Percentiles rank a stretch among this genome's conserved stretches.
Conservation (phyloP, 805 yeast species). For the Hyphopichia homilentoma region DNA sequence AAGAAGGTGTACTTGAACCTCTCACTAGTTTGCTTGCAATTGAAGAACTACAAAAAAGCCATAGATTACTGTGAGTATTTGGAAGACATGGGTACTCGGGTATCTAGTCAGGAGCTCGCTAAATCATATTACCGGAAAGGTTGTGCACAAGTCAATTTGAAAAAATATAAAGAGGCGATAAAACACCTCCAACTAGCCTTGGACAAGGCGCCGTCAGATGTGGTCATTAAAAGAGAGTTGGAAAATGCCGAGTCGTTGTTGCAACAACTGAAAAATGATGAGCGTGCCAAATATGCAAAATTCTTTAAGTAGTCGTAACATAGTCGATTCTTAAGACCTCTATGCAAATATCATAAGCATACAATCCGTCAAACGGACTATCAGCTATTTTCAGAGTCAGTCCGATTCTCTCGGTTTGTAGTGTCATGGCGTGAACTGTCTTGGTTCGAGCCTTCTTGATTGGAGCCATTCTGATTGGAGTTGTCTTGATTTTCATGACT, state of each 20-base stretch:
- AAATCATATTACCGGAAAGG: constrained; percentile 61
- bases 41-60: constrained; percentile 46
- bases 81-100: constrained; percentile 43
- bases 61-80: constrained; percentile 54
- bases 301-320: constrained; percentile 46
- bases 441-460: too few relatives aligned
- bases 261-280: constrained; percentile 43
- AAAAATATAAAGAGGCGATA: constrained; percentile 48
- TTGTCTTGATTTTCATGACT: too few relatives aligned
- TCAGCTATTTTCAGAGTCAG: too few relatives aligned
- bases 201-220: constrained; percentile 46
- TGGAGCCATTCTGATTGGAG: too few relatives aligned
- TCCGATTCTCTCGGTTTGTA: background rate
- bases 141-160: constrained; percentile 37
- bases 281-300: constrained; percentile 56
- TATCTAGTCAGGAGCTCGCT: constrained; percentile 42
- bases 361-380: too few relatives aligned
- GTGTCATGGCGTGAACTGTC: too few relatives aligned
- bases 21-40: constrained; percentile 50
- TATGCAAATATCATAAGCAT: too few relatives aligned
- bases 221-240: constrained; percentile 43
- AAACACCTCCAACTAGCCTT: constrained; percentile 43
- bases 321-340: too few relatives aligned
- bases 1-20: constrained; percentile 56
- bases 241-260: constrained; percentile 36